A percentile compares a stretch with the other conserved stretches of the same genome.
phyloP scores from a whole-genome alignment of 2,329 filamentous ascomycete species.

The Magnaporthiopsis poae region DNA sequence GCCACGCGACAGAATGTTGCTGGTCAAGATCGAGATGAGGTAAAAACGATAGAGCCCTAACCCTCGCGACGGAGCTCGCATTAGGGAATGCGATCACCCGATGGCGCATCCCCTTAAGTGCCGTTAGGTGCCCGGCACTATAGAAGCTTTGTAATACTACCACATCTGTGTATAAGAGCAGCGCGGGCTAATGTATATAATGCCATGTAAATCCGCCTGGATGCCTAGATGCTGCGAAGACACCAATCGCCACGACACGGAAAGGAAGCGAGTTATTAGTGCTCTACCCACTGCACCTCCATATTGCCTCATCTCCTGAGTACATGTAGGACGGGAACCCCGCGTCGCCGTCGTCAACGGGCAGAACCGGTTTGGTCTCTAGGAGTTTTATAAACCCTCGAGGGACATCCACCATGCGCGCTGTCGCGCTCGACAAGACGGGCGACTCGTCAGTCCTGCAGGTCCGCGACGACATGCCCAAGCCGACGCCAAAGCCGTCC shows the following conservation, averaged over 20 bases:
- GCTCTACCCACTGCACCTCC: too few species aligned
- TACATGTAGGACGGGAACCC: too few species aligned
- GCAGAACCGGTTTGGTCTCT: too few species aligned
- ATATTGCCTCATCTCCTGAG: neutral
- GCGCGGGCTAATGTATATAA: too few species aligned
- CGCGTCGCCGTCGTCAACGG: too few species aligned
- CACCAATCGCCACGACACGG: too few species aligned
- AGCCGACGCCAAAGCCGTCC: slow-evolving; percentile 54
- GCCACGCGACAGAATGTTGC: neutral
- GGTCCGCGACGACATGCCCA: slow-evolving; percentile 57
- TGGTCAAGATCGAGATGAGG: neutral
- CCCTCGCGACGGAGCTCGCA: neutral
- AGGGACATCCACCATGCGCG: slow-evolving; percentile 51
- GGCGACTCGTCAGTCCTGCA: slow-evolving; percentile 63
- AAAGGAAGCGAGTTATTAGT: neutral
- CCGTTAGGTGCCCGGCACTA: too few species aligned
- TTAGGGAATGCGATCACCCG: neutral
- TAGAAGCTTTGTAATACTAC: neutral
- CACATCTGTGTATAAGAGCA: too few species aligned
- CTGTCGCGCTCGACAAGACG: slow-evolving; percentile 59
- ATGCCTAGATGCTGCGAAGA: too few species aligned
- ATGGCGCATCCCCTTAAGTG: too few species aligned
- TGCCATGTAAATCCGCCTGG: too few species aligned
- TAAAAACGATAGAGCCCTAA: neutral
- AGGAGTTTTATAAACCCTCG: neutral